phyloP scores from a whole-genome alignment of 345 rosid species.

The Punica granatum region DNA sequence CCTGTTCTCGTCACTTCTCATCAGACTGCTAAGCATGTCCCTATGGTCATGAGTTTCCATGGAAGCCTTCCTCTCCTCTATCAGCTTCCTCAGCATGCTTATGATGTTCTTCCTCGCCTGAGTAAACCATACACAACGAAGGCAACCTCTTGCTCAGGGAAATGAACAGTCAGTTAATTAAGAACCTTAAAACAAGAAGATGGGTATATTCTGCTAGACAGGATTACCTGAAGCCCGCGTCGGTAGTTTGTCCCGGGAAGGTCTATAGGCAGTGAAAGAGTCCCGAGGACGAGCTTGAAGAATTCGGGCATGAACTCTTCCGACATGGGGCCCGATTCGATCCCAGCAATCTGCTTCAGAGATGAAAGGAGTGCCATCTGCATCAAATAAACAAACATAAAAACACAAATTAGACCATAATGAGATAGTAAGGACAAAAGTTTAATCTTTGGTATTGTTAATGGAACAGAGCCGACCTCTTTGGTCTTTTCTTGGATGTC shows the following conservation, averaged over 20 bases:
- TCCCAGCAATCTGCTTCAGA: conserved; percentile 50
- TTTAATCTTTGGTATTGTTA: background rate
- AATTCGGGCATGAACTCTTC: conserved; percentile 54
- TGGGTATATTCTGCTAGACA: too few relatives aligned
- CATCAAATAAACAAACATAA: background rate
- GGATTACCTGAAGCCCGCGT: conserved; percentile 53
- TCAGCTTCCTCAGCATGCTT: conserved; percentile 38
- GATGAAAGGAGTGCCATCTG: conserved; percentile 82
- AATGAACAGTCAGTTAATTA: too few relatives aligned
- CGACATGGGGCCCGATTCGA: conserved; percentile 29
- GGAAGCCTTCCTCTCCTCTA: conserved; percentile 48
- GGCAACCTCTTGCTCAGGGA: too few relatives aligned
- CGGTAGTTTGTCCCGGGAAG: conserved; percentile 60
- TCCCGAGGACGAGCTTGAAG: conserved; percentile 68
- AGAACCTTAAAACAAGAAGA: too few relatives aligned
- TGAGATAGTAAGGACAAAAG: too few relatives aligned
- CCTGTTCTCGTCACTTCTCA: conserved; percentile 43
- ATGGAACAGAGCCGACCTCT: conserved; percentile 34
- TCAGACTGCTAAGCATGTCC: conserved; percentile 69
- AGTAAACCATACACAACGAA: conserved; percentile 1
- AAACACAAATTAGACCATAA: background rate
- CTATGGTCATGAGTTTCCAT: conserved; percentile 19
- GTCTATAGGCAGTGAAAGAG: conserved; percentile 70
- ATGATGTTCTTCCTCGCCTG: conserved; percentile 65
- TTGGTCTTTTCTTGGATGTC: conserved; percentile 83